Evolutionary conservation across 139 green algal genomes (phyloP).

Genomic region (Asterochloris sp.): DNA sequence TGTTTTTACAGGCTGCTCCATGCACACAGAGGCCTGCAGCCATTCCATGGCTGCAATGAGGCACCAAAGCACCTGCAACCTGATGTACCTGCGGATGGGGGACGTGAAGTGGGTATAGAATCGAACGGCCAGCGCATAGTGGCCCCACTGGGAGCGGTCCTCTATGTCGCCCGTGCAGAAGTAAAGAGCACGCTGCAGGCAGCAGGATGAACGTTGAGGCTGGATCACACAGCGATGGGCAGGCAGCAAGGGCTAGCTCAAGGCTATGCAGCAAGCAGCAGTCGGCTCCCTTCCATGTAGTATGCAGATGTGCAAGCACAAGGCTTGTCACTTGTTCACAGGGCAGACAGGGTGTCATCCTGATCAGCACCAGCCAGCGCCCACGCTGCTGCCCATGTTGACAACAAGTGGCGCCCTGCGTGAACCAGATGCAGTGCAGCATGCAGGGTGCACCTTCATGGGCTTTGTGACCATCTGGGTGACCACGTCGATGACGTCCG

Average conservation of each 20-base stretch:
- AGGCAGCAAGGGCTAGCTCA: neutral
- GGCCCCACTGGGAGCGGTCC: conserved; percentile 30
- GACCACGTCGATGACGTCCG: conserved; percentile 44
- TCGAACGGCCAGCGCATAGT: conserved; percentile 82
- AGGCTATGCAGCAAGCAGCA: no score
- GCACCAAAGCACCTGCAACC: no score
- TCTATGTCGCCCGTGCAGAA: conserved; percentile 73
- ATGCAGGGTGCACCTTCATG: conserved; percentile 65
- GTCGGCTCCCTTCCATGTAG: neutral
- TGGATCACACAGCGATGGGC: neutral
- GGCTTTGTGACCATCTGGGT: conserved; percentile 80
- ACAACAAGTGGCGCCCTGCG: no score
- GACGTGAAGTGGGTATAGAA: conserved; percentile 95
- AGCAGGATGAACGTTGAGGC: neutral
- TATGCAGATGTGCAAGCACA: no score
- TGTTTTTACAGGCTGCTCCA: no score
- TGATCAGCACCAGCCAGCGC: no score
- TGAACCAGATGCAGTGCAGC: no score
- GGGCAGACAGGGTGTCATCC: no score
- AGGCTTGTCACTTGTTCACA: no score
- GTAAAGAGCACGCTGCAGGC: conserved; percentile 74
- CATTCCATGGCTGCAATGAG: no score
- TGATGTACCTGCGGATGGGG: conserved; percentile 79
- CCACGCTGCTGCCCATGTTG: no score
- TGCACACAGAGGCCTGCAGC: no score